phyloP scores from a whole-genome alignment of 176 grass and related monocot genomes.

The Bromus sterilis region DNA sequence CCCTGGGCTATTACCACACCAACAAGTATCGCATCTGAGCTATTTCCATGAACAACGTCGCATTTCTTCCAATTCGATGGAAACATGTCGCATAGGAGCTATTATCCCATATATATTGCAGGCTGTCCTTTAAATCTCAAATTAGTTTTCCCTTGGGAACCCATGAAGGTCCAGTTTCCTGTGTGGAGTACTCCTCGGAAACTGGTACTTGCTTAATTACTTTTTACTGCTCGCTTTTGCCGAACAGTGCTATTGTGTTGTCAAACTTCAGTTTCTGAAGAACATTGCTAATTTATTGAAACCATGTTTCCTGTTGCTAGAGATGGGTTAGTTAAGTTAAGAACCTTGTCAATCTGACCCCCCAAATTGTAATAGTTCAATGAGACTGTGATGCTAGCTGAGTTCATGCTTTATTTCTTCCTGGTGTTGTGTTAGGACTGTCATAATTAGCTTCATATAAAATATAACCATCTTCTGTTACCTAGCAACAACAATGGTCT shows the following conservation, averaged over 20 bases:
- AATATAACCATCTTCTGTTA: background rate
- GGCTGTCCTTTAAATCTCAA: conserved; percentile 33
- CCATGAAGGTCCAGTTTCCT: conserved; percentile 48
- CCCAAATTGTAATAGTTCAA: background rate
- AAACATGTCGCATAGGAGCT: no score
- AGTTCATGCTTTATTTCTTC: background rate
- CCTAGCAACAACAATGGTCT: background rate
- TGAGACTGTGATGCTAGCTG: background rate
- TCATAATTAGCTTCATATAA: background rate
- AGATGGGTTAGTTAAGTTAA: background rate
- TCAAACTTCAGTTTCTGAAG: background rate
- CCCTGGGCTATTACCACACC: no score
- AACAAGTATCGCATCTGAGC: no score
- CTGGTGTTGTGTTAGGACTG: background rate
- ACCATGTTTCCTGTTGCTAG: background rate
- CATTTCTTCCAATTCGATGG: no score
- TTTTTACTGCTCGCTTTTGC: background rate
- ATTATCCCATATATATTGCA: no score
- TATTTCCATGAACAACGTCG: no score
- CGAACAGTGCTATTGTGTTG: background rate
- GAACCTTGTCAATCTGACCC: background rate
- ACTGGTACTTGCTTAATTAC: conserved; percentile 30
- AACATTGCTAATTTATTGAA: background rate
- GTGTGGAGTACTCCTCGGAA: conserved; percentile 54
- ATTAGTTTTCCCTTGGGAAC: conserved; percentile 47